phyloP scores from a whole-genome alignment of 805 yeast species.

The Metschnikowia lochheadii region DNA sequence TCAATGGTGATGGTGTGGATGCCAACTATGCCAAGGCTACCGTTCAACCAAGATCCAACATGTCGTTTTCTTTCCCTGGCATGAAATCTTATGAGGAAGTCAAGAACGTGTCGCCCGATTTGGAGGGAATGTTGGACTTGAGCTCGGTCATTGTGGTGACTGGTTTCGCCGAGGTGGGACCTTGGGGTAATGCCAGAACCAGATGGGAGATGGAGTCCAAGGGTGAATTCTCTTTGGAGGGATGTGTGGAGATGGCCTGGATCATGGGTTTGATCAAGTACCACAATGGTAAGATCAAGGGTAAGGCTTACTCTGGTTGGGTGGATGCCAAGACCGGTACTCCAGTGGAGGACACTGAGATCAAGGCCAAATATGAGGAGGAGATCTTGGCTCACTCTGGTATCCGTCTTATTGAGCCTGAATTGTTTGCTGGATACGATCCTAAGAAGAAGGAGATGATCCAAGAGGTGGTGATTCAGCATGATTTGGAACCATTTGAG shows the following conservation, averaged over 20 bases:
- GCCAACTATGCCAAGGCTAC: conserved; percentile 73
- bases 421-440: conserved; percentile 87
- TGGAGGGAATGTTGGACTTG: conserved; percentile 88
- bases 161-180: conserved; percentile 98
- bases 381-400: conserved; percentile 90
- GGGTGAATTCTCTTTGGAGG: conserved; percentile 95
- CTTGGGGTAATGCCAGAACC: conserved; percentile 99
- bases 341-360: conserved; percentile 93
- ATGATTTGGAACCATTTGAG: conserved; percentile 94
- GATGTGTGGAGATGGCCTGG: conserved; percentile 99
- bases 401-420: conserved; percentile 95
- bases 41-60: conserved; percentile 91
- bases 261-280: conserved; percentile 97
- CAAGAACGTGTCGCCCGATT: conserved; percentile 62
- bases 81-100: conserved; percentile 74
- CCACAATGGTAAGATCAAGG: conserved; percentile 86
- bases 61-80: conserved; percentile 88
- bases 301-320: conserved; percentile 95
- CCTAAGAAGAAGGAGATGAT: conserved; percentile 89
- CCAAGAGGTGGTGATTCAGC: conserved; percentile 95
- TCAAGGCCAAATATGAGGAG: conserved; percentile 87
- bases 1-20: conserved; percentile 85
- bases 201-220: conserved; percentile 99
- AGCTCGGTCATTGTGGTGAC: conserved; percentile 92
- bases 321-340: conserved; percentile 88